These are phyloP conservation scores for Panicum hallii DNA, from an alignment of 202 grass and related monocot species.

Conservation along the genomic window DNA sequence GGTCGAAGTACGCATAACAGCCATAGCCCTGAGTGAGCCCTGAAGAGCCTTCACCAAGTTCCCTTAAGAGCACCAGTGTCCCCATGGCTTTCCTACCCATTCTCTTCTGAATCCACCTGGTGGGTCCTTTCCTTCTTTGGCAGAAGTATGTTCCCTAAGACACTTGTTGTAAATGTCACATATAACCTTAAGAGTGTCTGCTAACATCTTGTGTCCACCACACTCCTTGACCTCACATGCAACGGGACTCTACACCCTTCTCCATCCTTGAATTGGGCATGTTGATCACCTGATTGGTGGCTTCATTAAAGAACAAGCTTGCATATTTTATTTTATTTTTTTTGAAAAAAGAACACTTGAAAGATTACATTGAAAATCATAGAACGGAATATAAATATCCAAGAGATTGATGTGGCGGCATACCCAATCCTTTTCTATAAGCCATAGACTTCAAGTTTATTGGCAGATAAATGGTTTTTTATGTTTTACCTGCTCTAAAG, in stretches of 20 bases:
- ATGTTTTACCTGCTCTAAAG: neutral
- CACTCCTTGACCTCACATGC: neutral
- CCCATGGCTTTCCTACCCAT: neutral
- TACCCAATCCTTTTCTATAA: neutral
- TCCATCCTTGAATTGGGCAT: neutral
- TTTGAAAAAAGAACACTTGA: neutral
- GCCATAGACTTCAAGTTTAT: neutral
- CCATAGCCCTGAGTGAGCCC: constrained; percentile 9
- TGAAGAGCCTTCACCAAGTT: neutral
- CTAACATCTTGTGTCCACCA: constrained; percentile 7
- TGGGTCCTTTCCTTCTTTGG: neutral
- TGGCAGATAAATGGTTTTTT: neutral
- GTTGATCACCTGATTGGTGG: neutral
- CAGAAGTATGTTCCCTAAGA: neutral
- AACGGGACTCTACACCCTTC: neutral
- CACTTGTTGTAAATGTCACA: neutral
- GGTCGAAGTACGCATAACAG: neutral
- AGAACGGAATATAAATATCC: neutral
- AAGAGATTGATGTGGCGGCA: neutral
- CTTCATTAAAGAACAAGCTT: constrained; percentile 4
- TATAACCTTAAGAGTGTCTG: neutral
- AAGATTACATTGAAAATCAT: constrained; percentile 2
- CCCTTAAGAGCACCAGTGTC: neutral
- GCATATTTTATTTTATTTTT: neutral
- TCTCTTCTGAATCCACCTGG: neutral